Evolutionary conservation across 2,329 filamentous ascomycete species (phyloP).

Genomic region (Aspergillus terreus): DNA sequence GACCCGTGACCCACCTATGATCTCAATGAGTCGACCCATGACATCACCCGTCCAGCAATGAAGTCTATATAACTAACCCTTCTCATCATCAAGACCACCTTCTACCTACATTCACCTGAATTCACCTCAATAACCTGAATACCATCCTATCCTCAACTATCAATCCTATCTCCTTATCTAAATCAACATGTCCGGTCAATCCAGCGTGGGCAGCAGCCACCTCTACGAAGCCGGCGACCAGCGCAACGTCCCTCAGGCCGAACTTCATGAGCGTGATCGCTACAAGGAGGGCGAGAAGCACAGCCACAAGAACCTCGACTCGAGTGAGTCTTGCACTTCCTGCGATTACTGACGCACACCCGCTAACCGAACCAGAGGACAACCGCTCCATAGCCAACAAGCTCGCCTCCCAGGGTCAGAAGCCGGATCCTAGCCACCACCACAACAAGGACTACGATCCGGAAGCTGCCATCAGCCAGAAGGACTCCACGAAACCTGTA

Average conservation of each 20-base stretch:
- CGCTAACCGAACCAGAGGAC: constrained; percentile 32
- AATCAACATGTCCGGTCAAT: constrained; percentile 40
- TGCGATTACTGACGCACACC: neutral
- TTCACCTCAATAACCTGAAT: neutral
- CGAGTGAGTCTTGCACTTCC: constrained; percentile 52
- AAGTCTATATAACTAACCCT: constrained; percentile 8
- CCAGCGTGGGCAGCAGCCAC: constrained; percentile 62
- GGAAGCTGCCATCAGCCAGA: constrained; percentile 37
- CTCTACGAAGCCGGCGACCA: constrained; percentile 78
- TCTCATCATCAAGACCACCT: neutral
- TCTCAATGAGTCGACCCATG: constrained; percentile 14
- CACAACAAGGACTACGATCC: constrained; percentile 26
- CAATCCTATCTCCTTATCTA: neutral
- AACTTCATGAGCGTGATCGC: constrained; percentile 51
- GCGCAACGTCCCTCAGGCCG: constrained; percentile 57
- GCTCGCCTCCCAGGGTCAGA: constrained; percentile 34
- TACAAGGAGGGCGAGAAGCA: constrained; percentile 70
- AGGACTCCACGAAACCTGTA: constrained; percentile 42
- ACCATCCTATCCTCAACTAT: too few relatives aligned
- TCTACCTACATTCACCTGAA: neutral
- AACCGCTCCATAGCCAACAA: constrained; percentile 44
- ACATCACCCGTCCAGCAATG: constrained; percentile 7
- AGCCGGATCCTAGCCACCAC: constrained; percentile 22
- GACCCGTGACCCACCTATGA: constrained; percentile 13
- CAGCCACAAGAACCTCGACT: constrained; percentile 66